Evolutionary conservation across 495 filamentous ascomycete genomes (phyloP).

Genomic region (Hypoxylon rickii): DNA sequence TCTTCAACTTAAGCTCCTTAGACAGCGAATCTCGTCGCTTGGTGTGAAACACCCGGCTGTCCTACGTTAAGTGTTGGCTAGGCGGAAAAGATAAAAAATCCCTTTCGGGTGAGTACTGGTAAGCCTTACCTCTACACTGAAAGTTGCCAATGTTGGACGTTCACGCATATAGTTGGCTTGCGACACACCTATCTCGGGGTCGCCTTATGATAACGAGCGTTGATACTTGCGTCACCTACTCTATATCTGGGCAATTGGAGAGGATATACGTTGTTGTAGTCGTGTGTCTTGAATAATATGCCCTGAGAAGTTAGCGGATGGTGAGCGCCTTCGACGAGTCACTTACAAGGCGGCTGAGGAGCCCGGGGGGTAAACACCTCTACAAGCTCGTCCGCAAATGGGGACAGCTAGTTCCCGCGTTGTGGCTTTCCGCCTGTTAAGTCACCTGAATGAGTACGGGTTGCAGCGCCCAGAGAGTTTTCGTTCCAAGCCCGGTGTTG

Average conservation of each 20-base stretch:
- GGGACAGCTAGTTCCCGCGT: constrained; percentile 6
- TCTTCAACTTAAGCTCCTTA: constrained; percentile 57
- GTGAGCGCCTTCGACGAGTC: constrained; percentile 42
- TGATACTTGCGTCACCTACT: constrained; percentile 58
- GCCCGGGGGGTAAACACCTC: constrained; percentile 12
- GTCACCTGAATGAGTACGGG: constrained; percentile 6
- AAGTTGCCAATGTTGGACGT: constrained; percentile 47
- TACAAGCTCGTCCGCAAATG: constrained; percentile 12
- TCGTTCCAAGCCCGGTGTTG: constrained; percentile 8
- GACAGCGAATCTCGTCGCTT: constrained; percentile 45
- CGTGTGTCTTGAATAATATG: constrained; percentile 37
- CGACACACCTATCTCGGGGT: constrained; percentile 50
- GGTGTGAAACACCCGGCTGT: constrained; percentile 37
- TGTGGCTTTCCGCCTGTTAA: constrained; percentile 26
- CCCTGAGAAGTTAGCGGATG: constrained; percentile 33
- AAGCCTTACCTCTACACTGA: constrained; percentile 45
- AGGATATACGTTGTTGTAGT: constrained; percentile 40
- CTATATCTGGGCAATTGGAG: constrained; percentile 43
- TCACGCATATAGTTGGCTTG: constrained; percentile 46
- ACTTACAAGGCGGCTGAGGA: constrained; percentile 17
- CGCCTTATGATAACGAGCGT: constrained; percentile 54
- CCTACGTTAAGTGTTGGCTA: constrained; percentile 37
- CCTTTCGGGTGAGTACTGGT: constrained; percentile 21
- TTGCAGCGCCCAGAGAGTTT: constrained; percentile 9
- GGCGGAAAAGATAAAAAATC: constrained; percentile 19